These are phyloP conservation scores for Termitomyces sp. DNA, from an alignment of 768 basidiomycete genomes.

Conservation along the genomic window DNA sequence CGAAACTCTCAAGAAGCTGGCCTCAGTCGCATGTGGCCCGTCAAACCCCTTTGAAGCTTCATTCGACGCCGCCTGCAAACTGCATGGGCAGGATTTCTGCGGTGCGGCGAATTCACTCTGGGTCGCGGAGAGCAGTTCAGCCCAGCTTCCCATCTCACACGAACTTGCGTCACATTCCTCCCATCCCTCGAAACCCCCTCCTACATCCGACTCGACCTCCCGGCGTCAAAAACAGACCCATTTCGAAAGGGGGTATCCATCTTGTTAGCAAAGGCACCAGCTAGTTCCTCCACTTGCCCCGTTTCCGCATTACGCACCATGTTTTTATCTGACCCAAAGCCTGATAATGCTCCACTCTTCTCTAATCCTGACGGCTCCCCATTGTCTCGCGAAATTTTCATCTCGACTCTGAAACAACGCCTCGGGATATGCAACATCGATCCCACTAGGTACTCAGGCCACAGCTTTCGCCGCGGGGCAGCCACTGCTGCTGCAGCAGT, in stretches of 20 bases:
- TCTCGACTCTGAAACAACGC: no score
- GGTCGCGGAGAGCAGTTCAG: background rate
- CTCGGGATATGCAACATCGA: no score
- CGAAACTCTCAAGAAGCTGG: no score
- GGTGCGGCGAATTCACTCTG: slow-evolving; percentile 15
- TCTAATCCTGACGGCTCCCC: no score
- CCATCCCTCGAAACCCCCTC: background rate
- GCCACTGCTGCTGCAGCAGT: no score
- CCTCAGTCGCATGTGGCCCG: no score
- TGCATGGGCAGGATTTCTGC: slow-evolving; percentile 14
- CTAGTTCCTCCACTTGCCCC: background rate
- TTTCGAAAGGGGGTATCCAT: background rate
- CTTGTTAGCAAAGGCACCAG: background rate
- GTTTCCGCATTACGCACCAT: background rate
- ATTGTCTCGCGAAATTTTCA: no score
- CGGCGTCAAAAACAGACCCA: background rate
- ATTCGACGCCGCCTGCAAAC: no score
- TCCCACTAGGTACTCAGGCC: no score
- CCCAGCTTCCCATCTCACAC: background rate
- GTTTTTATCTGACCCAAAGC: background rate
- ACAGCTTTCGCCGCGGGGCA: no score
- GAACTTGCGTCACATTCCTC: background rate
- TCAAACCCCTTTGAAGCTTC: no score
- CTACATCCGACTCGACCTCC: background rate
- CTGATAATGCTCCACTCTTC: background rate